Conservation (phyloP, 495 filamentous ascomycete species). For the Hyaloscypha finlandica region DNA sequence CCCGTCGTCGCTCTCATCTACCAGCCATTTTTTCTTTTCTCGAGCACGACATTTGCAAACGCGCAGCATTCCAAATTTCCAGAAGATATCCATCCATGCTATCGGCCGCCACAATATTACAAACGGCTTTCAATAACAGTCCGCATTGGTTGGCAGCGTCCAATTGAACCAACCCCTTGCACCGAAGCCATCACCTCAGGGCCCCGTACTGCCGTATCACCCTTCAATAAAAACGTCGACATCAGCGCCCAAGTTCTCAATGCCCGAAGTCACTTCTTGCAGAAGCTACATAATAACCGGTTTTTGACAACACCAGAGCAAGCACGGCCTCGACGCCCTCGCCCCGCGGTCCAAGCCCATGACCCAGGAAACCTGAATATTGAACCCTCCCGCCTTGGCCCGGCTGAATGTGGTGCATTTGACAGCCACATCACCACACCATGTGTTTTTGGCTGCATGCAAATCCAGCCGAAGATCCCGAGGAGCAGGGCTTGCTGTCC, state of each 20-base stretch:
- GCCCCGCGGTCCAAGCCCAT: background rate
- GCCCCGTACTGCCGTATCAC: no score
- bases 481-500: background rate
- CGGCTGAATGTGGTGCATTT: background rate
- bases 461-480: background rate
- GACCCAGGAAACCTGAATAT: background rate
- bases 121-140: background rate
- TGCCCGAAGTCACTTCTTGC: background rate
- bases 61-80: constrained; percentile 8
- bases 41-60: background rate
- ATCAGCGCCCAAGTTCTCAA: background rate
- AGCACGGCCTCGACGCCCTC: background rate
- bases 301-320: background rate
- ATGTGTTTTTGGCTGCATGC: background rate
- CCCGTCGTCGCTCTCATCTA: background rate
- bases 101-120: background rate
- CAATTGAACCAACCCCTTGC: no score
- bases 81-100: background rate
- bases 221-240: no score
- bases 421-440: background rate
- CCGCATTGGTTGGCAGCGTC: no score
- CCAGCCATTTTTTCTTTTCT: background rate
- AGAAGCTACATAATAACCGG: background rate
- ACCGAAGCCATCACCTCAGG: no score
- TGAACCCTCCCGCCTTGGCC: background rate